Base-by-base conservation (phyloP, 306 rosid species). In the Lathyrus tuberosus region DNA sequence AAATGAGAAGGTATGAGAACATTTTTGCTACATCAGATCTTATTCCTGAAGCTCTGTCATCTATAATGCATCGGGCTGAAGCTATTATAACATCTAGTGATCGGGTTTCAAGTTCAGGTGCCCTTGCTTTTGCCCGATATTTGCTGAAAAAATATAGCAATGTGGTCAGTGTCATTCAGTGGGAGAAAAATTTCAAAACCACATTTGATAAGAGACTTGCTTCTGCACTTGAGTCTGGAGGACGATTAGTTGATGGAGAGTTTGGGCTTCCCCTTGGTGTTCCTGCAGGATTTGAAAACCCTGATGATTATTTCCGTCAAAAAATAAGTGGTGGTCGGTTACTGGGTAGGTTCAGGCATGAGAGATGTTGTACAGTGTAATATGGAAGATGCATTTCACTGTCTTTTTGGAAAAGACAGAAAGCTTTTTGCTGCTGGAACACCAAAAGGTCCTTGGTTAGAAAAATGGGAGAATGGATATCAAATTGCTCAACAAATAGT, bases 1-100 rank as follows among this genome's bases (percentile, higher is more conserved):
- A n/a, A n/a, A n/a, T n/a, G n/a, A n/a, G n/a, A n/a, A 93, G 98
- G 89, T 90, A 88, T 41, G 98, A 93, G 82, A 93, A 84, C 78
- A 70, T 82, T 63, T 83, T 93, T 69, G 76, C 86, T 76, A 83
- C 96, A 41, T 75, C 82, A 33, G 96, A 93, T 78, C 93, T 93
- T 57, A 78, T 93, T 65, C 91, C 98, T 77, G 97, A 88, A 78
- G 86, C 76, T 24, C 67, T 93, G 70, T 85, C 96, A 26, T 78
- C 89, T 15, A 46, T 83, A 46, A 83, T 90, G 86, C 84, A 69
- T 30, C 91, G 89, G 59, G 88, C 85, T 65, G 84, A 88, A 31
- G 77, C 85, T 56, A 75, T 85, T 47, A 64, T 93, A 72, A 78
- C 91, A 57, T 81, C 97, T 63, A 86, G 79, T 74, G 96, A 96